Percentiles rank a stretch among this genome's conserved stretches.
Conservation (phyloP, 2,329 filamentous ascomycete species). For the Pseudogymnoascus sp. region DNA sequence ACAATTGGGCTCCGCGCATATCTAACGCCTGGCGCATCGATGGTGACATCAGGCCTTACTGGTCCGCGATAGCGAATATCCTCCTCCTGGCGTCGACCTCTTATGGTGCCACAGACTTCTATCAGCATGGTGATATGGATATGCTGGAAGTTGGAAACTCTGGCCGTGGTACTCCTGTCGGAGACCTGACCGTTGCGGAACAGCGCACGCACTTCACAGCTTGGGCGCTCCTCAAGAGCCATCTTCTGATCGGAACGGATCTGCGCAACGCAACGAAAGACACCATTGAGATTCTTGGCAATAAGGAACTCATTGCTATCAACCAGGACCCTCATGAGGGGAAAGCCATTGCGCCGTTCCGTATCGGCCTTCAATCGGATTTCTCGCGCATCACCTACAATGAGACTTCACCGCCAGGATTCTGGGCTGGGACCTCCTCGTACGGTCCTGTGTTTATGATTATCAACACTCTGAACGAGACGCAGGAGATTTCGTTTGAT, state of each 20-base stretch:
- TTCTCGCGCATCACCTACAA: slow-evolving; percentile 19
- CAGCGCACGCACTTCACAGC: slow-evolving; percentile 30
- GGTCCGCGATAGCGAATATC: slow-evolving; percentile 24
- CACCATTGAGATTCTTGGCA: slow-evolving; percentile 20
- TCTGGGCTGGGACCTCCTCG: slow-evolving; percentile 24
- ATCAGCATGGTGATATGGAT: slow-evolving; percentile 9
- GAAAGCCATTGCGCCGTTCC: slow-evolving; percentile 19
- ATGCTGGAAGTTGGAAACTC: slow-evolving; percentile 25
- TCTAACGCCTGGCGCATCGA: slow-evolving; percentile 26
- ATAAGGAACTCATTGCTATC: slow-evolving; percentile 23
- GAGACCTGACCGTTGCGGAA: slow-evolving; percentile 24
- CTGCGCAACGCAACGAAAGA: slow-evolving; percentile 18
- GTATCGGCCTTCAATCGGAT: slow-evolving; percentile 20
- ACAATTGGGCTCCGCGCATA: slow-evolving; percentile 20
- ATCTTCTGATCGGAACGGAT: slow-evolving; percentile 10
- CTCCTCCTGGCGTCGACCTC: background rate
- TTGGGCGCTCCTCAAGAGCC: slow-evolving; percentile 31
- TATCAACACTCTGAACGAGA: slow-evolving; percentile 20
- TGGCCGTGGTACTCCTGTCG: slow-evolving; percentile 22
- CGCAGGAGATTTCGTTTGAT: slow-evolving; percentile 20
- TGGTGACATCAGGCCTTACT: slow-evolving; percentile 26
- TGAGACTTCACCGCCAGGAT: slow-evolving; percentile 15
- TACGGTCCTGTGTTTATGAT: slow-evolving; percentile 25
- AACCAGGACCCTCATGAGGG: slow-evolving; percentile 24
- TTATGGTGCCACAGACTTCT: background rate